A percentile compares a stretch with the other conserved stretches of the same genome.
Evolutionary conservation across 805 yeast genomes (phyloP).

Genomic region (Monosporozyma aquatica): DNA sequence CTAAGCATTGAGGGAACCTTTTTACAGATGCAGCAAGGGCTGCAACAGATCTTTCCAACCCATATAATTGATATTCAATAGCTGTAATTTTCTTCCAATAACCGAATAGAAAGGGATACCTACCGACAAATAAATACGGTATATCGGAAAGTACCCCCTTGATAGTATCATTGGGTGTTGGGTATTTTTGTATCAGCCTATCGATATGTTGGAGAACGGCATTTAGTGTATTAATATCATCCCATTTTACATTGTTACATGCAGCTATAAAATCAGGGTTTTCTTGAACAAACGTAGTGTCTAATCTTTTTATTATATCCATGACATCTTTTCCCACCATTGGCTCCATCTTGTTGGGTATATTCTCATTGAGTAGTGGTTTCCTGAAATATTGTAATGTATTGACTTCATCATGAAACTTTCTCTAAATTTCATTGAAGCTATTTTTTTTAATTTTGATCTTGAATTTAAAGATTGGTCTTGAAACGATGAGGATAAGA

Average conservation of each 20-base stretch:
- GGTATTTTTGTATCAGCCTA: conserved; percentile 27
- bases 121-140: conserved; percentile 32
- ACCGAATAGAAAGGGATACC: conserved; percentile 50
- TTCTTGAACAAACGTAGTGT: conserved; percentile 22
- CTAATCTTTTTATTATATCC: conserved; percentile 15
- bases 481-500: too few species aligned
- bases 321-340: background rate
- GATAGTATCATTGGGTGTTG: conserved; percentile 26
- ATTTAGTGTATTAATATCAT: conserved; percentile 36
- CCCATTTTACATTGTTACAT: conserved; percentile 20
- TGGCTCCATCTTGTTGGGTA: background rate
- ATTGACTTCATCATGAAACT: too few species aligned
- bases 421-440: too few species aligned
- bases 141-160: conserved; percentile 10
- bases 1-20: conserved; percentile 49
- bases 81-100: conserved; percentile 59
- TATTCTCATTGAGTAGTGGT: too few species aligned
- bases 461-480: too few species aligned
- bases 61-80: conserved; percentile 47
- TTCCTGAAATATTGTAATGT: too few species aligned
- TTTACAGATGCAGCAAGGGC: conserved; percentile 38
- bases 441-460: too few species aligned
- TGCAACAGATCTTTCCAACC: conserved; percentile 41
- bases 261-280: conserved; percentile 19
- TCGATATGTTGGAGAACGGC: conserved; percentile 30